Evolutionary conservation across 2,329 filamentous ascomycete species (phyloP).

Genomic region (Neonectria ditissima): DNA sequence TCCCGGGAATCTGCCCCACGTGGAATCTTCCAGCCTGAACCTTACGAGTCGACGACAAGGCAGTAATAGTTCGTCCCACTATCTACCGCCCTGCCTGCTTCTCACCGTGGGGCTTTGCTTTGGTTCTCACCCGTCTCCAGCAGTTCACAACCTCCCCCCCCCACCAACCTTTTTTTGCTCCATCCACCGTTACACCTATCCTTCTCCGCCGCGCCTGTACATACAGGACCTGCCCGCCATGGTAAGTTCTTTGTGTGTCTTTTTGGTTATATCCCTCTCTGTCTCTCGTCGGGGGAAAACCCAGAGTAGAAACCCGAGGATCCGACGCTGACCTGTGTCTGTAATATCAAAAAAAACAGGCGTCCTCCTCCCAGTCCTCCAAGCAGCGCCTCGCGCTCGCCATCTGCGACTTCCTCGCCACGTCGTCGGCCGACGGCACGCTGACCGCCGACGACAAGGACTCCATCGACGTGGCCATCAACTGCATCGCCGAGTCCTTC

Average conservation of each 20-base stretch:
- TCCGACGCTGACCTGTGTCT: conserved; percentile 16
- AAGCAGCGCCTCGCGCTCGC: conserved; percentile 94
- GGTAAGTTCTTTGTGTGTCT: conserved; percentile 12
- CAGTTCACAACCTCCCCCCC: background rate
- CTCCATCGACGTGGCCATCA: conserved; percentile 91
- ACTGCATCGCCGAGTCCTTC: conserved; percentile 96
- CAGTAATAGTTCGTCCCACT: conserved; percentile 19
- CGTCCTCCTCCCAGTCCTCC: conserved; percentile 58
- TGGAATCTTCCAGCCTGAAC: conserved; percentile 44
- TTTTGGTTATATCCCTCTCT: too few relatives aligned
- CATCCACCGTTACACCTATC: conserved; percentile 3
- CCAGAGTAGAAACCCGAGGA: background rate
- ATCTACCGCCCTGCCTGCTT: conserved; percentile 4
- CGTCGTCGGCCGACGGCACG: conserved; percentile 88
- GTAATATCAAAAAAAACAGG: conserved; percentile 34
- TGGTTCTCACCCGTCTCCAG: conserved; percentile 21
- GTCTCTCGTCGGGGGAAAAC: background rate
- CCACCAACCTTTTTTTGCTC: background rate
- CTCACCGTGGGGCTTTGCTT: conserved; percentile 24
- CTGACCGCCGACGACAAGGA: conserved; percentile 89
- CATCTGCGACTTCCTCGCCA: conserved; percentile 93
- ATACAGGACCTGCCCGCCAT: conserved; percentile 17
- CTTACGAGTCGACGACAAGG: conserved; percentile 6
- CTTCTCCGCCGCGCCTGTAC: background rate
- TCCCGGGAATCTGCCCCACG: conserved; percentile 38